Evolutionary conservation across 192 early-diverging fungal species (phyloP).

Genomic region (Allomyces macrogynus): DNA sequence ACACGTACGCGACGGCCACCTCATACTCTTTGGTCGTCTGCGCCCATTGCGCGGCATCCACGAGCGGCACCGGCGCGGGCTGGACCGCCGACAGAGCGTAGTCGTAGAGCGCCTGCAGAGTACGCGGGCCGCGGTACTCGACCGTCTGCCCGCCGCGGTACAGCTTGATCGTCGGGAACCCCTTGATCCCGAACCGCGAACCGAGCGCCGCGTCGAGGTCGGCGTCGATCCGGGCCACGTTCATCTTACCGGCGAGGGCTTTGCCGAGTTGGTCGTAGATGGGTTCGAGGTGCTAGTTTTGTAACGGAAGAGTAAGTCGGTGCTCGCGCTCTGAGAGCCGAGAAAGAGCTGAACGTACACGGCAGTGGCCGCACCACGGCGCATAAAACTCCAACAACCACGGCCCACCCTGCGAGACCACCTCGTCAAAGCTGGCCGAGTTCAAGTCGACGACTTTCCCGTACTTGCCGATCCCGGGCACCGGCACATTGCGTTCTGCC

Average conservation of each 20-base stretch:
- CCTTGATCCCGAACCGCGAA: background rate
- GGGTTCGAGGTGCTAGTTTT: too few relatives aligned
- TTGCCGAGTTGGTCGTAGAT: background rate
- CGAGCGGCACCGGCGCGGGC: background rate
- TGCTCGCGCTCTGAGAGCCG: too few relatives aligned
- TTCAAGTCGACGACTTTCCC: background rate
- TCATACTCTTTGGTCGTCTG: background rate
- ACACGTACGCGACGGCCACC: background rate
- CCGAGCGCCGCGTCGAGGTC: background rate
- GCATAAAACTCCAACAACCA: constrained; percentile 1
- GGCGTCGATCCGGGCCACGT: background rate
- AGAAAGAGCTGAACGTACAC: too few relatives aligned
- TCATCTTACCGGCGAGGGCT: background rate
- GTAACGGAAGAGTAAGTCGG: too few relatives aligned
- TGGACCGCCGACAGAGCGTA: background rate
- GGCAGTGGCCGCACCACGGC: background rate
- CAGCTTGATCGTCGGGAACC: background rate
- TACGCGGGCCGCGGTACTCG: background rate
- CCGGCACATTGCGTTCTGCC: too few relatives aligned
- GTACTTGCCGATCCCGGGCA: background rate
- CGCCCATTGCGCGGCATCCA: background rate
- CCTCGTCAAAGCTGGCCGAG: background rate
- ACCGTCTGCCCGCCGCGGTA: background rate
- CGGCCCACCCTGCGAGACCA: background rate
- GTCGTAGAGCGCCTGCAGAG: background rate